phyloP scores from a whole-genome alignment of 768 basidiomycete genomes.

The Mycena chlorophos region DNA sequence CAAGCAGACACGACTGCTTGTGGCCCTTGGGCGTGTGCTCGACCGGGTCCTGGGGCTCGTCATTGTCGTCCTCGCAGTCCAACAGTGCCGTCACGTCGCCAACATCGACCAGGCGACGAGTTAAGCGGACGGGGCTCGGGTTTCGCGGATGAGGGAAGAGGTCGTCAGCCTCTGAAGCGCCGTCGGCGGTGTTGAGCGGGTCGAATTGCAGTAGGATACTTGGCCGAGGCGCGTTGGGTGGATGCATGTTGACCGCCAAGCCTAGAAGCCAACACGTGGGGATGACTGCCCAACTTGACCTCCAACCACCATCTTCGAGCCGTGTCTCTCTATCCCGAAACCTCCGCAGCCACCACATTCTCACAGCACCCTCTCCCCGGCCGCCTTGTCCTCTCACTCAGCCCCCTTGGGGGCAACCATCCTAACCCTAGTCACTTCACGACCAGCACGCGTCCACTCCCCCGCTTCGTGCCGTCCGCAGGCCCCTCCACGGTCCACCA shows the following conservation, averaged over 20 bases:
- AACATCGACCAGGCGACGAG: slow-evolving; percentile 48
- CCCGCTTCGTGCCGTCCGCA: not conserved
- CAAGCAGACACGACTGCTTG: not conserved
- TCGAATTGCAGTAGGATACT: slow-evolving; percentile 55
- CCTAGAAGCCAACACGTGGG: too few relatives aligned
- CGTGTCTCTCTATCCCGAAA: not conserved
- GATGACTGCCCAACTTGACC: not conserved
- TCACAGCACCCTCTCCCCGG: slow-evolving; percentile 1
- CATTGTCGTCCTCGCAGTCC: slow-evolving; percentile 33
- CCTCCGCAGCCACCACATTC: not conserved
- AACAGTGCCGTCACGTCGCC: slow-evolving; percentile 47
- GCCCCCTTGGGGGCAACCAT: not conserved
- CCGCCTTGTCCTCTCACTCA: not conserved
- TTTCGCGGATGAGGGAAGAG: slow-evolving; percentile 39
- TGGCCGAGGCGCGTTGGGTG: not conserved
- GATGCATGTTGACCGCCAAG: not conserved
- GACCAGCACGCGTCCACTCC: not conserved
- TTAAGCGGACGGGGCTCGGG: slow-evolving; percentile 31
- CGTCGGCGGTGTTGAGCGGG: slow-evolving; percentile 38
- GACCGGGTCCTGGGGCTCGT: slow-evolving; percentile 15
- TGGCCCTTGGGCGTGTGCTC: slow-evolving; percentile 18
- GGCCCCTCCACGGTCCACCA: not conserved
- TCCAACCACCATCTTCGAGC: slow-evolving; percentile 11
- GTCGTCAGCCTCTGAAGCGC: slow-evolving; percentile 43
- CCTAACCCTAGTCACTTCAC: slow-evolving; percentile 1